Percentiles rank a stretch among this genome's conserved stretches.
These are phyloP conservation scores for Akanthomyces dipterigenus DNA, from an alignment of 2,329 filamentous ascomycete species.

Conservation along the genomic window DNA sequence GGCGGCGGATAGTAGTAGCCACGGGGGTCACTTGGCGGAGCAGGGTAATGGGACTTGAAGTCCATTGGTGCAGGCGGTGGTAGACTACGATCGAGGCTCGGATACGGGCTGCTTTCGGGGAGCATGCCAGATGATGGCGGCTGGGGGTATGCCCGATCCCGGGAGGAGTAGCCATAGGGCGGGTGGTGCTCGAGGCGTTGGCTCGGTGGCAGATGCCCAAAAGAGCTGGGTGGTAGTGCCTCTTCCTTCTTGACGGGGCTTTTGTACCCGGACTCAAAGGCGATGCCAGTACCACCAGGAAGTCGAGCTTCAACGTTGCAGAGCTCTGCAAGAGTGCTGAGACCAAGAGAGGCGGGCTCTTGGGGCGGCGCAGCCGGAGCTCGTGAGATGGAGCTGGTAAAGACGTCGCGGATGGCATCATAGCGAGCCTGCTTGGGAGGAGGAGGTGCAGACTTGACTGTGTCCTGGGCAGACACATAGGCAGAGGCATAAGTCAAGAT, in stretches of 20 bases:
- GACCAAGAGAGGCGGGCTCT: constrained; percentile 20
- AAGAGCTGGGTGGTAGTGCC: constrained; percentile 13
- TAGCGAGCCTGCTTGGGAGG: constrained; percentile 18
- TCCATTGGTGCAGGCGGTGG: constrained; percentile 22
- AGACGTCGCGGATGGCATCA: constrained; percentile 33
- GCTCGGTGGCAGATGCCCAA: background rate
- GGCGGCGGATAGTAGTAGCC: constrained; percentile 15
- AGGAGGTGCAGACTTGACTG: constrained; percentile 2
- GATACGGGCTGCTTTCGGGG: constrained; percentile 15
- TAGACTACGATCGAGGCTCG: constrained; percentile 21
- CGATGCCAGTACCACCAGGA: constrained; percentile 15
- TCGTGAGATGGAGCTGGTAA: constrained; percentile 26
- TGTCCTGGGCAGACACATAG: constrained; percentile 15
- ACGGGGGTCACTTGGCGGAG: constrained; percentile 11
- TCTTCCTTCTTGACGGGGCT: constrained; percentile 19
- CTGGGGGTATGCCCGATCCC: constrained; percentile 9
- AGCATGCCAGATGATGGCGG: constrained; percentile 9
- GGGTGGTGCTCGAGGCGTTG: constrained; percentile 5
- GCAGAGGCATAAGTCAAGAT: constrained; percentile 17
- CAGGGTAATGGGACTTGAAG: constrained; percentile 21
- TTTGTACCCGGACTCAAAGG: background rate
- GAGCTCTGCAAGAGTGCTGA: constrained; percentile 29
- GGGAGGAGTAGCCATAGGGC: constrained; percentile 5
- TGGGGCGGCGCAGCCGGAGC: constrained; percentile 22
- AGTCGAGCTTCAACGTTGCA: constrained; percentile 26